A percentile compares a stretch with the other conserved stretches of the same genome.
These are phyloP conservation scores for Ulota crispa DNA, from an alignment of 225 moss, liverwort and hornwort species.

Conservation along the genomic window DNA sequence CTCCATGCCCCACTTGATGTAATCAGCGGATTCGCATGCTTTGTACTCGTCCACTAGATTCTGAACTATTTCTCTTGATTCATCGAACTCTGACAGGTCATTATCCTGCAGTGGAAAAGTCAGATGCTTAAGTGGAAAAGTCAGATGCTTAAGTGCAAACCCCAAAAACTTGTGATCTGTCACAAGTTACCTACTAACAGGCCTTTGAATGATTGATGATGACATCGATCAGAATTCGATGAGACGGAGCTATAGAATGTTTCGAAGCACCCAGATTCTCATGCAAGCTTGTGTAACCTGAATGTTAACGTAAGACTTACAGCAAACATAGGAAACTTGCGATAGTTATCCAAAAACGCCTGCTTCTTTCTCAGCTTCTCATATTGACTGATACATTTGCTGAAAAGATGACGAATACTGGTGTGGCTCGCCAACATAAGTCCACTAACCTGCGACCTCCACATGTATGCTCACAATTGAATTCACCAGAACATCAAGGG, in stretches of 20 bases:
- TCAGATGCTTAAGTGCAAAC: slow-evolving; percentile 3
- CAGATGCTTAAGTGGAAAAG: slow-evolving; percentile 6
- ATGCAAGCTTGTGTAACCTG: slow-evolving; percentile 11
- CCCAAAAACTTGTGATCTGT: neutral
- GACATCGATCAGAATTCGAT: slow-evolving; percentile 2
- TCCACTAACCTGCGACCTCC: slow-evolving; percentile 80
- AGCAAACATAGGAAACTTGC: slow-evolving; percentile 99
- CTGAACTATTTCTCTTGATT: slow-evolving; percentile 97
- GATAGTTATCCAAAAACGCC: slow-evolving; percentile 98
- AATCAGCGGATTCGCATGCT: slow-evolving; percentile 99
- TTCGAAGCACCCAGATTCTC: neutral
- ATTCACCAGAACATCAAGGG: neutral
- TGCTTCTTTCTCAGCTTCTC: slow-evolving; percentile 99
- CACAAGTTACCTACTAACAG: neutral
- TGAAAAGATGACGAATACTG: slow-evolving; percentile 98
- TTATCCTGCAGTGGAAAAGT: slow-evolving; percentile 70
- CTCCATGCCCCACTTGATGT: slow-evolving; percentile 99
- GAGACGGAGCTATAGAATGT: neutral
- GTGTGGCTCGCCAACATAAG: slow-evolving; percentile 99
- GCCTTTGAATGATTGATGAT: neutral
- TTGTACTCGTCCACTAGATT: slow-evolving; percentile 98
- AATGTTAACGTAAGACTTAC: slow-evolving; percentile 51
- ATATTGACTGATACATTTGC: slow-evolving; percentile 99
- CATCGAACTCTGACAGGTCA: slow-evolving; percentile 96
- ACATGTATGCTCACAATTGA: slow-evolving; percentile 18